Evolutionary conservation across 148 eudicot species (phyloP).

Genomic region (Chenopodium formosanum): DNA sequence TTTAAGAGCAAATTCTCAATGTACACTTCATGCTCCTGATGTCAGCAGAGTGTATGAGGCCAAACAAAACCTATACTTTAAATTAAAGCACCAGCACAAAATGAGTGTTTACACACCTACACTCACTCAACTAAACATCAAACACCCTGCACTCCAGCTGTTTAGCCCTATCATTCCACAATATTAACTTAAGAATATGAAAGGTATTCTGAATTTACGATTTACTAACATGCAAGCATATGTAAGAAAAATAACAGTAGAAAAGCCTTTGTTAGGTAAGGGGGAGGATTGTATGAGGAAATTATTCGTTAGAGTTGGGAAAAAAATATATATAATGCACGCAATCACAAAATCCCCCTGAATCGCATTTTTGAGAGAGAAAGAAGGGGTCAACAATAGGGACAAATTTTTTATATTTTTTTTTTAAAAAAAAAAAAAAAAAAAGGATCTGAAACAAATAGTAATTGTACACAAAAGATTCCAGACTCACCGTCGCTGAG

Average conservation of each 20-base stretch:
- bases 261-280: not conserved
- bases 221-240: not conserved
- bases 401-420: no score
- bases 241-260: not conserved
- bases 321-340: not conserved
- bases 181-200: not conserved
- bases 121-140: no score
- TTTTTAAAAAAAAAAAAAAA: no score
- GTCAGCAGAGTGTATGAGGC: not conserved
- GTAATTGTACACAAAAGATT: not conserved
- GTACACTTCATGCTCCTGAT: not conserved
- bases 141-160: not conserved
- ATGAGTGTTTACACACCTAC: not conserved
- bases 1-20: no score
- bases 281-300: not conserved
- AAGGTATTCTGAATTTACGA: not conserved
- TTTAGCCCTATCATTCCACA: not conserved
- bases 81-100: not conserved
- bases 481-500: conserved; percentile 79
- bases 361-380: not conserved
- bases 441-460: not conserved
- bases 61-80: not conserved
- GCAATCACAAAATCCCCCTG: not conserved
- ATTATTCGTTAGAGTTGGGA: not conserved
- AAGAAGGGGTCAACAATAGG: not conserved